Evolutionary conservation across 306 rosid genomes (phyloP), one percentile per base, ranked within the genome.

Genomic region (Alnus glutinosa): DNA sequence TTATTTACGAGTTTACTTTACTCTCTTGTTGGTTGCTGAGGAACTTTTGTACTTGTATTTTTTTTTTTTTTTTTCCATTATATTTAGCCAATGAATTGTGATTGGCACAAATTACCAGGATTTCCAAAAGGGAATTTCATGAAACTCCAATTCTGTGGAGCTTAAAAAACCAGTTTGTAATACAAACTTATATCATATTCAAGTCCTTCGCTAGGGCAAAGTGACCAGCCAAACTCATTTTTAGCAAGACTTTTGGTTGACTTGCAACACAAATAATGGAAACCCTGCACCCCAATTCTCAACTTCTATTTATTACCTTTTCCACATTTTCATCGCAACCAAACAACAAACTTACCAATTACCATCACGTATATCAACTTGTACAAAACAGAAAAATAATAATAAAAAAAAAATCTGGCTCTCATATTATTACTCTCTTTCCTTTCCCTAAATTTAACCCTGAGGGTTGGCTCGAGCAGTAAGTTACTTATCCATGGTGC

Each of bases 1-100:
- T 15, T 47, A 81, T 32, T 48, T 44, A 50, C 18, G 30, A 77
- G 64, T 9, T 12, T 44, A 54, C 23, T 71, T 71, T 30, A 67
- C 69, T 34, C 42, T 62, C 44, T 12, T 18, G 4, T 62, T 62
- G 44, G 69, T 39, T 39, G 44, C 7, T 32, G 32, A 34, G 44
- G 30, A 62, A 62, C 15, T 62, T 12, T 14, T 39, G 44, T 39
- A 39, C 44, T 39, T 39, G 44, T 39, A 39, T 14, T 12, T 12
- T 30, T 62, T 62, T 12, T 12, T 30, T 62, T 62, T 23, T 23
- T 23, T 0, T 0, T 0, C n/a, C 69, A 32, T 62, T 14, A 34
- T 12, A 32, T 13, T 37, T 39, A 39, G 44, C 44, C 44, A 39
- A 39, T 30, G 30, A 62, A 62, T 62, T 39, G 44, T 32, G 32